Conservation (phyloP, 257 asterid species). For the Scutellaria galericulata region DNA sequence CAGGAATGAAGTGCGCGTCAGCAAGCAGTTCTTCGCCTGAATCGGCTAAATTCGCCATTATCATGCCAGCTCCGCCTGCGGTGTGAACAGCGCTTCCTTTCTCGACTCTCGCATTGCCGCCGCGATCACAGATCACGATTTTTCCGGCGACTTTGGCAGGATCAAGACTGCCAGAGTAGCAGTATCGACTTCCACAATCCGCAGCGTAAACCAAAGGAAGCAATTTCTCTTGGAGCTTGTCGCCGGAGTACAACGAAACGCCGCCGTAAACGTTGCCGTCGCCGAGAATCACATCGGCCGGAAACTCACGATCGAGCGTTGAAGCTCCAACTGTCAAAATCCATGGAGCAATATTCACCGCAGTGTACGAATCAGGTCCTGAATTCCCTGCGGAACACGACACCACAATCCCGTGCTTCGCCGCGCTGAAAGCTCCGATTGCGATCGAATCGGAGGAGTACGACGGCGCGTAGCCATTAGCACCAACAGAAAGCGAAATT, state of each 20-base stretch:
- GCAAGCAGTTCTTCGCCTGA: constrained; percentile 93
- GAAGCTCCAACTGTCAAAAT: constrained; percentile 96
- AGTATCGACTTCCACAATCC: constrained; percentile 80
- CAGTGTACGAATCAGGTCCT: constrained; percentile 71
- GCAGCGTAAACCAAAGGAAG: constrained; percentile 70
- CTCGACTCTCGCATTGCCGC: constrained; percentile 89
- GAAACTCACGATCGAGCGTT: constrained; percentile 88
- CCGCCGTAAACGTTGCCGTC: constrained; percentile 68
- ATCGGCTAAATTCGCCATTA: constrained; percentile 76
- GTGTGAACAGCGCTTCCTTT: constrained; percentile 90
- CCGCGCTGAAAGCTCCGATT: constrained; percentile 80
- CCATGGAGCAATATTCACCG: constrained; percentile 94
- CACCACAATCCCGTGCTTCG: constrained; percentile 76
- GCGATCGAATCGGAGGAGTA: constrained; percentile 82
- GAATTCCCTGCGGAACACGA: constrained; percentile 93
- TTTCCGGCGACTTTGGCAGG: constrained; percentile 70
- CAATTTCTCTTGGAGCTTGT: constrained; percentile 39
- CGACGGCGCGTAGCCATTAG: constrained; percentile 67
- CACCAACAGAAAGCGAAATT: constrained; percentile 86
- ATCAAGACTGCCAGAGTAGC: constrained; percentile 71
- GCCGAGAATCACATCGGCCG: constrained; percentile 83
- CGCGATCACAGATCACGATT: constrained; percentile 88
- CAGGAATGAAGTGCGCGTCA: constrained; percentile 86
- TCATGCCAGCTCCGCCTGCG: constrained; percentile 90
- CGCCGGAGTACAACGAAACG: constrained; percentile 82